phyloP scores from a whole-genome alignment of 768 basidiomycete species.

The Mrakia blollopis region DNA sequence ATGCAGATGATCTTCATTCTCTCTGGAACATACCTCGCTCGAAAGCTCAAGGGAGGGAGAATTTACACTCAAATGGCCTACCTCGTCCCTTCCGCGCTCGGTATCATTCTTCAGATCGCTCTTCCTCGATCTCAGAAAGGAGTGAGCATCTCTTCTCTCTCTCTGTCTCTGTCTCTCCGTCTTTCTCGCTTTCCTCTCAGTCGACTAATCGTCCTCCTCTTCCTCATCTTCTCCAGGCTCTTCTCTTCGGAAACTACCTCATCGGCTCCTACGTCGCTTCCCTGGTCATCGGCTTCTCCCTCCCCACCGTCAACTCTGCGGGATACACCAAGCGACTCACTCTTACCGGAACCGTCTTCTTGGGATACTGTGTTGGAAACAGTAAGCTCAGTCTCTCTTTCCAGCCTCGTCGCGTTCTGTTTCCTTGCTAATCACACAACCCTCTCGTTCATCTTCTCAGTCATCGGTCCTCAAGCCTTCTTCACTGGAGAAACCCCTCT shows the following conservation, averaged over 20 bases:
- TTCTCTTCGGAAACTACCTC: conserved; percentile 33
- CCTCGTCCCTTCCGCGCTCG: conserved; percentile 35
- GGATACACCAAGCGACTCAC: conserved; percentile 38
- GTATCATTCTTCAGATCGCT: conserved; percentile 37
- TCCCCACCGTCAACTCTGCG: conserved; percentile 36
- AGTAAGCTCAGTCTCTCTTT: too few relatives aligned
- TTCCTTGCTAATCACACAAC: neutral
- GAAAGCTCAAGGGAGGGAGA: conserved; percentile 31
- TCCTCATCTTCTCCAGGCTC: too few relatives aligned
- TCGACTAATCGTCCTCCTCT: too few relatives aligned
- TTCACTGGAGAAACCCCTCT: conserved; percentile 35
- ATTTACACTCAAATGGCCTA: conserved; percentile 35
- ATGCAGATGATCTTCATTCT: conserved; percentile 38
- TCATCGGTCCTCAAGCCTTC: conserved; percentile 37
- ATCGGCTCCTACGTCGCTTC: conserved; percentile 36
- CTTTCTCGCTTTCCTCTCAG: too few relatives aligned
- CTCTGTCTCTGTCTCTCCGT: too few relatives aligned
- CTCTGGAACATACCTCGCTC: conserved; percentile 35
- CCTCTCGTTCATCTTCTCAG: neutral
- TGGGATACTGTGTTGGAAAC: conserved; percentile 29
- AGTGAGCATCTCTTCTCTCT: too few relatives aligned
- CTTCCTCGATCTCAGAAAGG: neutral
- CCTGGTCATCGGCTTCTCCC: conserved; percentile 36
- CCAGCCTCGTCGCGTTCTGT: neutral
- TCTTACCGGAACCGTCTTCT: conserved; percentile 36